Conservation (phyloP, 1,139 yeast genomes). For the Lizanozyma gosingica region DNA sequence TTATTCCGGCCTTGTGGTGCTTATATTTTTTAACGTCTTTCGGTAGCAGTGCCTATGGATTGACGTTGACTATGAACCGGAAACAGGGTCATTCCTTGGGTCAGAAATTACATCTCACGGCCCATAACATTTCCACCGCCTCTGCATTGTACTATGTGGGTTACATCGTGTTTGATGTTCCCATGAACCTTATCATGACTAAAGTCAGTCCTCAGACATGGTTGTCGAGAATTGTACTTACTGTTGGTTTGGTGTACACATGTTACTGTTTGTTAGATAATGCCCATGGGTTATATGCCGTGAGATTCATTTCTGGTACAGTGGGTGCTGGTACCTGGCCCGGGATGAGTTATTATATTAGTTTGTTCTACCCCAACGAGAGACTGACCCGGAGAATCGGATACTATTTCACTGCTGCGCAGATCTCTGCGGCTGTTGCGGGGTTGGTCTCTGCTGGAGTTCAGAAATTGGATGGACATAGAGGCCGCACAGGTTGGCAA, state of each 20-base stretch:
- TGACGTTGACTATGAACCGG: slow-evolving; percentile 72
- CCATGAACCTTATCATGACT: slow-evolving; percentile 85
- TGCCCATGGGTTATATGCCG: slow-evolving; percentile 56
- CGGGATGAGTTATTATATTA: slow-evolving; percentile 76
- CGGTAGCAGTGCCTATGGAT: slow-evolving; percentile 71
- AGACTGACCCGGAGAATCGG: slow-evolving; percentile 76
- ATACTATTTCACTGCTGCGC: slow-evolving; percentile 87
- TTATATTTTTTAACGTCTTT: slow-evolving; percentile 73
- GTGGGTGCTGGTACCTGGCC: slow-evolving; percentile 95
- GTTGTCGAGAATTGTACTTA: slow-evolving; percentile 69
- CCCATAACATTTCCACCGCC: slow-evolving; percentile 62
- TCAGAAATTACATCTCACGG: slow-evolving; percentile 41
- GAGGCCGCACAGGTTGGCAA: slow-evolving; percentile 77
- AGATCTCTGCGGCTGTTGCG: slow-evolving; percentile 76
- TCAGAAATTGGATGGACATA: slow-evolving; percentile 66
- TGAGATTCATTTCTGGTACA: slow-evolving; percentile 66
- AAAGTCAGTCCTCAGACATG: slow-evolving; percentile 75
- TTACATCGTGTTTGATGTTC: slow-evolving; percentile 74
- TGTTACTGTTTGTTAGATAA: slow-evolving; percentile 56
- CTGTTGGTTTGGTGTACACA: slow-evolving; percentile 69
- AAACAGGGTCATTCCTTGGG: slow-evolving; percentile 53
- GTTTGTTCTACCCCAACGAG: slow-evolving; percentile 80
- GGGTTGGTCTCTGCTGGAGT: slow-evolving; percentile 84
- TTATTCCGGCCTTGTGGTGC: slow-evolving; percentile 79
- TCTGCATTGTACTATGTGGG: slow-evolving; percentile 80